These are phyloP conservation scores for Huiozyma sinensis DNA, from an alignment of 805 yeast species.

Conservation along the genomic window DNA sequence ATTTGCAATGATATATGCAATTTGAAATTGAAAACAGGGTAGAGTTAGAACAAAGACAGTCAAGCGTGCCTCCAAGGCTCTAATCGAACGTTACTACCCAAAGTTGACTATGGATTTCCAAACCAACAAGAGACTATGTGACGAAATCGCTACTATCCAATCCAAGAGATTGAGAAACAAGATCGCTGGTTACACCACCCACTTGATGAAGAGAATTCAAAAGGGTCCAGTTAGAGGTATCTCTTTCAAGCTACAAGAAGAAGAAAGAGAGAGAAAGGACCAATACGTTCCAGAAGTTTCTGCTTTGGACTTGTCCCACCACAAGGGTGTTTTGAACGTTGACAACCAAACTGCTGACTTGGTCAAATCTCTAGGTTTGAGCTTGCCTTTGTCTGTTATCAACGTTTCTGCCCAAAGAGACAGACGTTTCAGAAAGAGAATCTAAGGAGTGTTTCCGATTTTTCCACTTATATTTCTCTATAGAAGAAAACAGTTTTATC, in stretches of 20 bases:
- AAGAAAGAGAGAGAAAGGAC: constrained; percentile 99
- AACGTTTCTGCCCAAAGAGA: constrained; percentile 83
- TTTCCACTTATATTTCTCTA: background rate
- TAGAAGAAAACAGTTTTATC: background rate
- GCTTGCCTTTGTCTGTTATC: constrained; percentile 75
- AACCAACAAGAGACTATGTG: constrained; percentile 99
- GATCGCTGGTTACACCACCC: constrained; percentile 99
- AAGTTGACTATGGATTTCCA: constrained; percentile 98
- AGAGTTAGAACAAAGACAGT: constrained; percentile 99
- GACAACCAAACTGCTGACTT: constrained; percentile 94
- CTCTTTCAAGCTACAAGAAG: constrained; percentile 99
- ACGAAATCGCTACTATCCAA: constrained; percentile 97
- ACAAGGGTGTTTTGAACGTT: constrained; percentile 92
- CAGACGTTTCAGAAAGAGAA: constrained; percentile 90
- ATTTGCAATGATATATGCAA: background rate
- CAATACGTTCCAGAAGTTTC: constrained; percentile 99
- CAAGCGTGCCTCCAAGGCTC: constrained; percentile 99
- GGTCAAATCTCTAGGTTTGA: constrained; percentile 88
- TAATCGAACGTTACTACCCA: constrained; percentile 99
- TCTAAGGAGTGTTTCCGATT: constrained; percentile 32
- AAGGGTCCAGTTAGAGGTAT: constrained; percentile 99
- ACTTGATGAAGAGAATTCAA: constrained; percentile 99
- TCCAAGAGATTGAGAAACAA: constrained; percentile 99
- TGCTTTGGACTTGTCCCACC: constrained; percentile 95
- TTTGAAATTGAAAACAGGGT: constrained; percentile 51